Conservation (phyloP, 345 rosid genomes). For the Eucalyptus dawsonii region DNA sequence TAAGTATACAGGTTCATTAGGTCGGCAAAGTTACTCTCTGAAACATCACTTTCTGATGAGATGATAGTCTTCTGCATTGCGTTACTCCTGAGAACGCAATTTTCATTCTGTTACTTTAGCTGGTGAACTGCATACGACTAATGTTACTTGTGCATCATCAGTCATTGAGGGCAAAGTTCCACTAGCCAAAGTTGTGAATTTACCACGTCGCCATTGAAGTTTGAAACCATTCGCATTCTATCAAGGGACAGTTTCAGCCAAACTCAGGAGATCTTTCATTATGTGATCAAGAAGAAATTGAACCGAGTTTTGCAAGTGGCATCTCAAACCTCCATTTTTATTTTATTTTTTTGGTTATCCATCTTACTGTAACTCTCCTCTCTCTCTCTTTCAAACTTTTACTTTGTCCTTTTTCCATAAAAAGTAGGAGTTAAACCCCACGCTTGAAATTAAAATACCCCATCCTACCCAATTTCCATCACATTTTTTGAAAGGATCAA, state of each 20-base stretch:
- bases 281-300: background rate
- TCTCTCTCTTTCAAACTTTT: background rate
- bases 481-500: background rate
- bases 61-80: background rate
- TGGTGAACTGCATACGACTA: background rate
- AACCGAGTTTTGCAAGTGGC: background rate
- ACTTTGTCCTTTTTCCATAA: background rate
- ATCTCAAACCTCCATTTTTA: background rate
- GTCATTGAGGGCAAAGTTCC: background rate
- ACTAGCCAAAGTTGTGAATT: background rate
- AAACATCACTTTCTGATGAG: background rate
- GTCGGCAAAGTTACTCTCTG: background rate
- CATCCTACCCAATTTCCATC: background rate
- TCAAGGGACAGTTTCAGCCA: background rate
- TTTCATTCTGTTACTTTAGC: background rate
- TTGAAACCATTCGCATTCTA: background rate
- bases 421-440: background rate
- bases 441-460: background rate
- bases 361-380: background rate
- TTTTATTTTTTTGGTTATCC: background rate
- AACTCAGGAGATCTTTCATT: background rate
- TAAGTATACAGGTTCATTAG: background rate
- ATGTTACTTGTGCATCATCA: background rate
- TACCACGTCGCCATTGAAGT: background rate
- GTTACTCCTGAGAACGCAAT: background rate